Percentiles rank a stretch among this genome's conserved stretches.
Evolutionary conservation across 768 basidiomycete genomes (phyloP).

Genomic region (Chalciporus piperatus): DNA sequence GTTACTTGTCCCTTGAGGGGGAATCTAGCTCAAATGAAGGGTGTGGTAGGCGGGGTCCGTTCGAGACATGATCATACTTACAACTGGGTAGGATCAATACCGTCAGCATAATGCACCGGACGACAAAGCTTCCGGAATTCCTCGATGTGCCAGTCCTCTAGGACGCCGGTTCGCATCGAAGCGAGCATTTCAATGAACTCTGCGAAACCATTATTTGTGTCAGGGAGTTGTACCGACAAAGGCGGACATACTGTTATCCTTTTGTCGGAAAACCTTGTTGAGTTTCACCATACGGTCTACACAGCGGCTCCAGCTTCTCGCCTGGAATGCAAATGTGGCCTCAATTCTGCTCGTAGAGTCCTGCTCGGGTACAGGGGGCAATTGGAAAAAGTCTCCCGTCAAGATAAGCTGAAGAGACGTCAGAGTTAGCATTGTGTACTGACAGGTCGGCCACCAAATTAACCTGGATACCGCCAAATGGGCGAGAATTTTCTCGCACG

Average conservation of each 20-base stretch:
- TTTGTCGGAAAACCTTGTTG: slow-evolving; percentile 72
- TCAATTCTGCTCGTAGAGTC: slow-evolving; percentile 49
- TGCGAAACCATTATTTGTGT: slow-evolving; percentile 27
- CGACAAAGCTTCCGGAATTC: slow-evolving; percentile 69
- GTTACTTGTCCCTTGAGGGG: slow-evolving; percentile 30
- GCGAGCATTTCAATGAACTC: slow-evolving; percentile 95
- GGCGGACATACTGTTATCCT: slow-evolving; percentile 44
- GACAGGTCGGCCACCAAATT: neutral
- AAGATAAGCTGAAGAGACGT: slow-evolving; percentile 53
- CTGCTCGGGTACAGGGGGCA: slow-evolving; percentile 64
- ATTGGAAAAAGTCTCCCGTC: slow-evolving; percentile 79
- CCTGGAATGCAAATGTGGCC: slow-evolving; percentile 64
- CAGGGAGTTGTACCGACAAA: neutral
- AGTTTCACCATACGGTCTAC: slow-evolving; percentile 47
- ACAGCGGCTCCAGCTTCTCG: slow-evolving; percentile 54
- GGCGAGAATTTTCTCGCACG: slow-evolving; percentile 40
- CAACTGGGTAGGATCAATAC: slow-evolving; percentile 87
- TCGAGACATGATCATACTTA: slow-evolving; percentile 34
- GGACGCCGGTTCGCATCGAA: slow-evolving; percentile 88
- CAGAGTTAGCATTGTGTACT: neutral
- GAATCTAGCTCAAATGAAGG: slow-evolving; percentile 14
- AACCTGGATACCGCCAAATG: slow-evolving; percentile 72
- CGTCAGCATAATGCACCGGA: slow-evolving; percentile 69
- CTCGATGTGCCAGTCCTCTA: slow-evolving; percentile 61
- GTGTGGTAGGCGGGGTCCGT: neutral